These are phyloP conservation scores for Carpinus fangiana DNA, from an alignment of 306 rosid species.

Conservation along the genomic window DNA sequence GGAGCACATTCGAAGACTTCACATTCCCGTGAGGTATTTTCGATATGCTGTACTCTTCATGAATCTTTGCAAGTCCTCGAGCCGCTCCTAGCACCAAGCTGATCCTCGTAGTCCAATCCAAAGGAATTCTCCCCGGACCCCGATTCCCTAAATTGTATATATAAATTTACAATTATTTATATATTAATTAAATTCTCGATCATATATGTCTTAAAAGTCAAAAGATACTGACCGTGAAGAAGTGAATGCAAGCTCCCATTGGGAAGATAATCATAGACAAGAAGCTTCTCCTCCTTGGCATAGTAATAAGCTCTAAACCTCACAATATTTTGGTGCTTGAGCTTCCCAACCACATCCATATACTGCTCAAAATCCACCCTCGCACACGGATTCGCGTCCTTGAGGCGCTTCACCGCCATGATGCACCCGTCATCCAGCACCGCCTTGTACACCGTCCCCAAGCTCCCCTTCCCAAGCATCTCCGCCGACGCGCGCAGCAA, in stretches of 20 bases:
- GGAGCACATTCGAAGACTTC: conserved; percentile 87
- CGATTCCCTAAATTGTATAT: conserved; percentile 61
- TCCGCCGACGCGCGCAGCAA: conserved; percentile 94
- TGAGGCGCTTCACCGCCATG: conserved; percentile 88
- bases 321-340: conserved; percentile 72
- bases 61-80: conserved; percentile 79
- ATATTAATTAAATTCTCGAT: background rate
- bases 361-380: conserved; percentile 90
- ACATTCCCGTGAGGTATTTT: conserved; percentile 91
- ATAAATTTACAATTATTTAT: background rate
- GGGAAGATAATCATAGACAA: conserved; percentile 89
- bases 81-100: conserved; percentile 92
- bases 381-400: conserved; percentile 87
- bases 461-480: conserved; percentile 97
- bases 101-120: conserved; percentile 99
- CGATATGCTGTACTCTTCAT: conserved; percentile 63
- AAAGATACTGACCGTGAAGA: conserved; percentile 71
- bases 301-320: conserved; percentile 84
- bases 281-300: conserved; percentile 96
- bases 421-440: conserved; percentile 82
- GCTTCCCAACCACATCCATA: conserved; percentile 91
- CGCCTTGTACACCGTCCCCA: conserved; percentile 89
- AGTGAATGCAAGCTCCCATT: conserved; percentile 92
- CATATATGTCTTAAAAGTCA: too few relatives aligned
- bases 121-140: conserved; percentile 93